Conservation (phyloP, 768 basidiomycete species). For the Amanita molliuscula region DNA sequence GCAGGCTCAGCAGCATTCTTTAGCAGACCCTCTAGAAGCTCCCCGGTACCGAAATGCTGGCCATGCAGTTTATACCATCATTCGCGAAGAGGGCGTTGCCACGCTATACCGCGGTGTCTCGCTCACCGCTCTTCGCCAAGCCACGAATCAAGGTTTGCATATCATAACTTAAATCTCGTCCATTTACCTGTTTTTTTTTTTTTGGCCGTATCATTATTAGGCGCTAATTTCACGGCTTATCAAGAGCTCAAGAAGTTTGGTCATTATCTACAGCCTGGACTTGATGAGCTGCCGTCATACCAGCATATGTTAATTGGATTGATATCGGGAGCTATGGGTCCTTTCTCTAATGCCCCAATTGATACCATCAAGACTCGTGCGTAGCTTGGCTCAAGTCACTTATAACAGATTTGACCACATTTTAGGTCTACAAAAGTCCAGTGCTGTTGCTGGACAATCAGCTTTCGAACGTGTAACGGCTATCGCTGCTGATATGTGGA, state of each 20-base stretch:
- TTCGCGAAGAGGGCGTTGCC: conserved; percentile 80
- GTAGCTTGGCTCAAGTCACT: conserved; percentile 16
- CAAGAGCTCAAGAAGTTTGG: conserved; percentile 90
- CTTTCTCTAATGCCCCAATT: conserved; percentile 95
- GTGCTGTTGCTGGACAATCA: conserved; percentile 59
- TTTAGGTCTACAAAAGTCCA: conserved; percentile 77
- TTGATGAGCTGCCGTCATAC: conserved; percentile 77
- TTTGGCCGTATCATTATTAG: conserved; percentile 20
- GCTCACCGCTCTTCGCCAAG: conserved; percentile 89
- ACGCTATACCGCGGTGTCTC: conserved; percentile 90
- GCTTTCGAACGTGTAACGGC: conserved; percentile 70
- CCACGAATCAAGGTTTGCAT: conserved; percentile 83
- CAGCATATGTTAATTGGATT: conserved; percentile 95
- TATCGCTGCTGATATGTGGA: conserved; percentile 92
- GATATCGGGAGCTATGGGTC: conserved; percentile 96
- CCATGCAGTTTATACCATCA: conserved; percentile 90
- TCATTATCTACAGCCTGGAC: conserved; percentile 67
- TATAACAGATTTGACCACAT: background rate
- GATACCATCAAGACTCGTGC: conserved; percentile 92
- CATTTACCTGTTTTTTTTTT: too few species aligned
- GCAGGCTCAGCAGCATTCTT: conserved; percentile 95
- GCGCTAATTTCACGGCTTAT: conserved; percentile 97
- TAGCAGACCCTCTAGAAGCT: conserved; percentile 89
- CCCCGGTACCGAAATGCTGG: conserved; percentile 95
- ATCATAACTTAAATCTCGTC: too few species aligned